These are phyloP conservation scores for Solanum hybrid DNA, from an alignment of 305 asterid species.

Conservation along the genomic window DNA sequence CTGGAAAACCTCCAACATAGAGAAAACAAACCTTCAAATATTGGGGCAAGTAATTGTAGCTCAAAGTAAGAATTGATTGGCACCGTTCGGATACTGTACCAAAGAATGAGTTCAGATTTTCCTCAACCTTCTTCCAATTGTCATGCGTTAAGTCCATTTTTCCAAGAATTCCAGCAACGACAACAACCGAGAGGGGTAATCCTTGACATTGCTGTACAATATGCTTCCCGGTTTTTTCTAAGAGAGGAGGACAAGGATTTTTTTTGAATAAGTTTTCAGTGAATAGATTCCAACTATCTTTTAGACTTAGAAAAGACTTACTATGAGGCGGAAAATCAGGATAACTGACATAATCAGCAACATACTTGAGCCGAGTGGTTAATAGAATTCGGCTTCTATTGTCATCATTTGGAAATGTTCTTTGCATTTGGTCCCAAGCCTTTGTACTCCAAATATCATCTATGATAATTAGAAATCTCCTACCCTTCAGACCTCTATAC, in stretches of 20 bases:
- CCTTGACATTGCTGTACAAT: conserved; percentile 7
- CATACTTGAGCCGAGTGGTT: too few species aligned
- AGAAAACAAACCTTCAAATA: conserved; percentile 24
- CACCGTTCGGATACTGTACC: not conserved
- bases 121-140: conserved; percentile 20
- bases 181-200: not conserved
- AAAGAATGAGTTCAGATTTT: not conserved
- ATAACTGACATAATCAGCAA: too few species aligned
- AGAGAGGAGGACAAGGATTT: conserved; percentile 7
- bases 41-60: conserved; percentile 7
- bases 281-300: conserved; percentile 25
- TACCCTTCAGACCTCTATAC: too few species aligned
- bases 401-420: too few species aligned
- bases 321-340: not conserved
- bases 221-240: conserved; percentile 6
- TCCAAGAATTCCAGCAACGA: conserved; percentile 22
- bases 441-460: too few species aligned
- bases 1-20: conserved; percentile 22
- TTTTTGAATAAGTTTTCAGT: conserved; percentile 6
- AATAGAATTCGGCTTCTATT: too few species aligned
- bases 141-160: conserved; percentile 7
- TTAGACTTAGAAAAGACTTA: conserved; percentile 10
- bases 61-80: conserved; percentile 4
- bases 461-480: too few species aligned
- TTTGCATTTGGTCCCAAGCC: too few species aligned